These are phyloP conservation scores for Vigna trinervia DNA, from an alignment of 306 rosid genomes.

Conservation along the genomic window DNA sequence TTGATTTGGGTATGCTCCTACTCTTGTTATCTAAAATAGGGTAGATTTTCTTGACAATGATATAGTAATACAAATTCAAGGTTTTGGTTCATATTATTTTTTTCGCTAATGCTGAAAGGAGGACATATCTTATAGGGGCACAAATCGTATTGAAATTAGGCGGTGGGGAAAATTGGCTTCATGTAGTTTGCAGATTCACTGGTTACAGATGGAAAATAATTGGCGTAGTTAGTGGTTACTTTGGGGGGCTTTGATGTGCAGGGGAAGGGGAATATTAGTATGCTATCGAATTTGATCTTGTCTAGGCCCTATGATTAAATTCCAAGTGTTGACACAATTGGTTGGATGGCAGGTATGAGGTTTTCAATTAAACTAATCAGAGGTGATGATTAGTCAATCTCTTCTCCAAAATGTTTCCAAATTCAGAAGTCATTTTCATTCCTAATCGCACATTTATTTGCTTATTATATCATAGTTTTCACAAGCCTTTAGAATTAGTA, in stretches of 20 bases:
- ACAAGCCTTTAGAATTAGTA: background rate
- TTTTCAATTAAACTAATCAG: constrained; percentile 1
- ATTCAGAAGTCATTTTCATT: background rate
- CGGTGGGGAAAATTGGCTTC: constrained; percentile 26
- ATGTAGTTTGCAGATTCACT: constrained; percentile 9
- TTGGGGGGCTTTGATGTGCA: constrained; percentile 10
- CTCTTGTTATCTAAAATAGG: constrained; percentile 13
- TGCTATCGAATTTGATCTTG: background rate
- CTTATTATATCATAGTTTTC: background rate
- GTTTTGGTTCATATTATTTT: constrained; percentile 33
- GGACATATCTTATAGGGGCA: background rate
- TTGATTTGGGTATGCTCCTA: constrained; percentile 21
- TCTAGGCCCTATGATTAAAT: constrained; percentile 13
- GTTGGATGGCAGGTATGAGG: constrained; percentile 22
- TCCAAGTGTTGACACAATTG: constrained; percentile 18
- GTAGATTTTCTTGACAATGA: constrained; percentile 1
- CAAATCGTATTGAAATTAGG: constrained; percentile 8
- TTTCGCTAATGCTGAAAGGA: constrained; percentile 1
- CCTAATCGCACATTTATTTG: constrained; percentile 9
- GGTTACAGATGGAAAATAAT: constrained; percentile 20
- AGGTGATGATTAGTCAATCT: constrained; percentile 16
- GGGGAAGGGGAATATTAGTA: background rate
- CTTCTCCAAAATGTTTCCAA: constrained; percentile 6
- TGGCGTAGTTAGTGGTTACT: constrained; percentile 22
- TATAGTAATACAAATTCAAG: constrained; percentile 21